Evolutionary conservation across 371 early-diverging fungal species (phyloP).

Genomic region (Mortierella sp.): DNA sequence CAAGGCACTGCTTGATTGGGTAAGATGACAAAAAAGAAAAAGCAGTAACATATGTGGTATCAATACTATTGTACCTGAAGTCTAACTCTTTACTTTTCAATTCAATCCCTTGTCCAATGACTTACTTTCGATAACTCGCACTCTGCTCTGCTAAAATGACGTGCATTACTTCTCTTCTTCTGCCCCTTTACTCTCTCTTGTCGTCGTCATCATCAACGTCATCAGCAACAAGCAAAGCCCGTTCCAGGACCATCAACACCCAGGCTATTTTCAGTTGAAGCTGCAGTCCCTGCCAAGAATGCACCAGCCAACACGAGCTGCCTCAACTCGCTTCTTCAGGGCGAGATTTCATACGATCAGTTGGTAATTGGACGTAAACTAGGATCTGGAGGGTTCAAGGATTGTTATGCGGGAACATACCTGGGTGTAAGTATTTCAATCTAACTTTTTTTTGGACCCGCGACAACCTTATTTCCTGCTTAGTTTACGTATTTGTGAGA

Average conservation of each 20-base stretch:
- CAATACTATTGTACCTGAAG: slow-evolving; percentile 7
- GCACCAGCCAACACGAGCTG: slow-evolving; percentile 64
- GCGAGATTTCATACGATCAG: slow-evolving; percentile 73
- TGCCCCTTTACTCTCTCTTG: neutral
- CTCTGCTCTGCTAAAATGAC: neutral
- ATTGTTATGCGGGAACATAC: slow-evolving; percentile 77
- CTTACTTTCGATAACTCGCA: too few relatives aligned
- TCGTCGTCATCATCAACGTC: neutral
- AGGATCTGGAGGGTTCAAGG: slow-evolving; percentile 87
- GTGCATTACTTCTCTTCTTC: neutral
- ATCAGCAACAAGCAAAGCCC: slow-evolving; percentile 73
- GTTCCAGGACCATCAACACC: slow-evolving; percentile 81
- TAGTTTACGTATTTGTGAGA: too few relatives aligned
- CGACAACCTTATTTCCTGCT: too few relatives aligned
- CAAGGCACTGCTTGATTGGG: slow-evolving; percentile 64
- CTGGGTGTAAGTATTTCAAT: slow-evolving; percentile 62
- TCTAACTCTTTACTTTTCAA: neutral
- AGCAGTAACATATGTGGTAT: slow-evolving; percentile 1
- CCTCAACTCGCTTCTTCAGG: slow-evolving; percentile 64
- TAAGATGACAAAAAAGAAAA: slow-evolving; percentile 37
- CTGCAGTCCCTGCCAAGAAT: slow-evolving; percentile 45
- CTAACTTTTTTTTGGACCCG: neutral
- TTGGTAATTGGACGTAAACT: slow-evolving; percentile 72
- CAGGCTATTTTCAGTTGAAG: slow-evolving; percentile 65
- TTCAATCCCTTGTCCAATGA: neutral